A percentile compares a stretch with the other conserved stretches of the same genome.
Evolutionary conservation across 2,329 filamentous ascomycete species (phyloP).

Genomic region (Xylariaceae sp.): DNA sequence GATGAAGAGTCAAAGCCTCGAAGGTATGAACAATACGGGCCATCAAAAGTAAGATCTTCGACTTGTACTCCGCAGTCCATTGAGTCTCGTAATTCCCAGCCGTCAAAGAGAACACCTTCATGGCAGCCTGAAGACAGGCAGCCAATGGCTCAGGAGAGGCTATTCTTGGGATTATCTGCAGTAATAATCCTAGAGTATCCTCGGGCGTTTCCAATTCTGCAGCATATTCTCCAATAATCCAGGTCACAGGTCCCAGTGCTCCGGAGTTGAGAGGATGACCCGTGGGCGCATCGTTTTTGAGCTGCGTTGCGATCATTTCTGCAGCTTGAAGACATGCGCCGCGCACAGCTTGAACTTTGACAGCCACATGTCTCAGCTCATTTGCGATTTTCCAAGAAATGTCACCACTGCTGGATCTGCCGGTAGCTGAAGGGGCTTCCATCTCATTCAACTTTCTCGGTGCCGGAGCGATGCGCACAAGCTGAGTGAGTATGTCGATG

Average conservation of each 20-base stretch:
- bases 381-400: slow-evolving; percentile 70
- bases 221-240: slow-evolving; percentile 86
- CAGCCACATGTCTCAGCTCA: slow-evolving; percentile 83
- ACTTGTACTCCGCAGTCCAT: slow-evolving; percentile 71
- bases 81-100: slow-evolving; percentile 57
- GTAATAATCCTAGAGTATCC: slow-evolving; percentile 65
- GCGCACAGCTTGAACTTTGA: slow-evolving; percentile 82
- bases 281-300: slow-evolving; percentile 46
- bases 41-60: slow-evolving; percentile 69
- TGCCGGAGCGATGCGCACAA: slow-evolving; percentile 66
- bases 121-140: slow-evolving; percentile 74
- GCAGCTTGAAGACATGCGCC: slow-evolving; percentile 76
- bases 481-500: slow-evolving; percentile 79
- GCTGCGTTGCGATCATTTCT: slow-evolving; percentile 64
- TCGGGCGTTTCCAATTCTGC: slow-evolving; percentile 64
- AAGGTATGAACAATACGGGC: slow-evolving; percentile 76
- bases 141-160: slow-evolving; percentile 63
- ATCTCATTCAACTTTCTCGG: slow-evolving; percentile 37
- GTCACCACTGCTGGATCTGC: slow-evolving; percentile 36
- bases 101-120: slow-evolving; percentile 76
- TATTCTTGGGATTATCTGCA: slow-evolving; percentile 59
- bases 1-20: slow-evolving; percentile 73
- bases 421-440: slow-evolving; percentile 29
- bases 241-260: slow-evolving; percentile 70
- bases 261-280: slow-evolving; percentile 56